phyloP scores from a whole-genome alignment of 2,329 filamentous ascomycete genomes.

The Seiridium unicorne region DNA sequence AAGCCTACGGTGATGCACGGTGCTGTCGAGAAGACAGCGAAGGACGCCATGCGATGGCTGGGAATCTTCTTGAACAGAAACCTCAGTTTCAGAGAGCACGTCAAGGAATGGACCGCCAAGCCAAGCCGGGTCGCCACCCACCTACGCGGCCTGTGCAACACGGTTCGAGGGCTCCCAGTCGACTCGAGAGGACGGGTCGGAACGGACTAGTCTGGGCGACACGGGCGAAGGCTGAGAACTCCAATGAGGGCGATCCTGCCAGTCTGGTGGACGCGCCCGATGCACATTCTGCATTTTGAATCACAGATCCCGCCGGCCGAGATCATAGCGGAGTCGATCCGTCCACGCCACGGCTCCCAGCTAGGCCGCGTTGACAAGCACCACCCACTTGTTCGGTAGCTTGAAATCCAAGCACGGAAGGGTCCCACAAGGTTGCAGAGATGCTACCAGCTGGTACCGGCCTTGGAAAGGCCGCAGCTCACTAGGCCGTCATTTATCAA shows the following conservation, averaged over 20 bases:
- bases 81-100: too few relatives aligned
- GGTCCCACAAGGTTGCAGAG: background rate
- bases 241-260: background rate
- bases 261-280: background rate
- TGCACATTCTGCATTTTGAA: background rate
- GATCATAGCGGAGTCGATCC: background rate
- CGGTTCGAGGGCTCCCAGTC: too few relatives aligned
- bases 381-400: background rate
- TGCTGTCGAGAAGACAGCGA: too few relatives aligned
- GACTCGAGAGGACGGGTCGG: too few relatives aligned
- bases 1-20: too few relatives aligned
- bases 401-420: background rate
- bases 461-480: background rate
- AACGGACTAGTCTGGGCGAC: too few relatives aligned
- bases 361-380: background rate
- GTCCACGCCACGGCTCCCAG: background rate
- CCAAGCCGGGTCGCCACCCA: too few relatives aligned
- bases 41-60: too few relatives aligned
- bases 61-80: too few relatives aligned
- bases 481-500: background rate
- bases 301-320: background rate
- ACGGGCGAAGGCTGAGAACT: too few relatives aligned
- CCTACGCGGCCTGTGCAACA: too few relatives aligned
- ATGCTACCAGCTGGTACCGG: background rate
- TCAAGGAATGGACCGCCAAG: too few relatives aligned